Conservation (phyloP, 352 stramenopile species). For the Phytophthora tentaculata region DNA sequence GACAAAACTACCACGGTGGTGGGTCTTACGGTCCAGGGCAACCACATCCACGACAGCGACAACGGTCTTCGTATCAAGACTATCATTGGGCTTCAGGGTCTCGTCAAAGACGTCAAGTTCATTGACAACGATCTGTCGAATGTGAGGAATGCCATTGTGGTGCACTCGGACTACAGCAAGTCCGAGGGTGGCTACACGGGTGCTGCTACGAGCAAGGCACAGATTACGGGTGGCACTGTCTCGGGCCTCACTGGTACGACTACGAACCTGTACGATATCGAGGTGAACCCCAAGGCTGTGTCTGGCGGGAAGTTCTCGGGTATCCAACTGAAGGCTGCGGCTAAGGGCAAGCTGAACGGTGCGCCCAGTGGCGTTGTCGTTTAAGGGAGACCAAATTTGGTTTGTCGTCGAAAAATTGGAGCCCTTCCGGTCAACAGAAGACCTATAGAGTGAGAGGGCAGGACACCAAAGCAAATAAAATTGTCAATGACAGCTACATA, state of each 20-base stretch:
- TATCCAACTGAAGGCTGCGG: slow-evolving; percentile 10
- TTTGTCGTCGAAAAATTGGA: not conserved
- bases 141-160: slow-evolving; percentile 22
- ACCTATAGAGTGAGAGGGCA: slow-evolving; percentile 6
- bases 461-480: slow-evolving; percentile 6
- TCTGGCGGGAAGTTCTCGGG: not conserved
- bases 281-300: not conserved
- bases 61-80: slow-evolving; percentile 30
- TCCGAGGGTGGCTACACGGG: slow-evolving; percentile 32
- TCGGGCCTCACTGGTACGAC: slow-evolving; percentile 29
- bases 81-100: slow-evolving; percentile 29
- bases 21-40: slow-evolving; percentile 30
- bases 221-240: slow-evolving; percentile 9
- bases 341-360: slow-evolving; percentile 25
- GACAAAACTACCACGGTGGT: slow-evolving; percentile 32
- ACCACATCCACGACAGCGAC: slow-evolving; percentile 37
- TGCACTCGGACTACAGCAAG: slow-evolving; percentile 27
- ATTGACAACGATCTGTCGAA: slow-evolving; percentile 28
- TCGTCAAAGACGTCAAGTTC: slow-evolving; percentile 28
- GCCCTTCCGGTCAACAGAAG: not conserved
- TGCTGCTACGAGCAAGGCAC: slow-evolving; percentile 17
- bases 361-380: slow-evolving; percentile 17
- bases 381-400: slow-evolving; percentile 6
- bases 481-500: too few species aligned
- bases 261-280: slow-evolving; percentile 36